Base-by-base conservation (phyloP, 257 asterid species). In the Ehretia macrophylla region DNA sequence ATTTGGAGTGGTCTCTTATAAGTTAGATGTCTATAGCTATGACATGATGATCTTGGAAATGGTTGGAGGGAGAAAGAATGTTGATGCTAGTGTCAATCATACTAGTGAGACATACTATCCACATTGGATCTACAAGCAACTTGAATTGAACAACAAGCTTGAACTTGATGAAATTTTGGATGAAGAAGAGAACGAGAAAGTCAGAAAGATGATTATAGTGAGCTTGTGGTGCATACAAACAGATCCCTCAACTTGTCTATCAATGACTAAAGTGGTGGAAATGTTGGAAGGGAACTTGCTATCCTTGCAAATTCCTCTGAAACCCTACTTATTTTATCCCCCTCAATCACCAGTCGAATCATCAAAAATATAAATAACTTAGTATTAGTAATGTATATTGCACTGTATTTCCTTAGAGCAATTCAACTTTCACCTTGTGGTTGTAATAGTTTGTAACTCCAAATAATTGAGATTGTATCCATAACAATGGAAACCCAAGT, bases 31-130 rank as follows among this genome's bases (percentile, higher is more conserved):
- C 11, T 75, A 70, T 20, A 75, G 81, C 67, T 75, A 71, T 3
- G 75, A 74, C 19, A 63, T 69, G 75, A 72, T 66, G 85, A 20
- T 72, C 1, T 14, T 75, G 16, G 80, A 80, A 51, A 80, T 77
- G 59, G 79, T 60, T 17, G 79, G 79, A 35, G 72, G 64, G 19
- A 74, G 65, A 48, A 77, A 60, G 20, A 77, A 63, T 10, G 23
- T 65, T 14, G 59, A 46, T 18, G 23, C 14, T 4, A 49, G 22
- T 17, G 62, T 40, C 17, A 63, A 38, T 45, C 40, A 27, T 8
- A 54, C 35, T 1, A 73, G 75, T 35, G 60, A 64, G 44, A 27
- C 58, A 14, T 80, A 65, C 52, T 77, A 73, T 55, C 85, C 85
- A 3, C 27, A 62, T 1, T 73, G 79, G 77, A 60, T 75, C 0